Evolutionary conservation across 805 yeast genomes (phyloP).

Genomic region (Kazachstania taianensis): DNA sequence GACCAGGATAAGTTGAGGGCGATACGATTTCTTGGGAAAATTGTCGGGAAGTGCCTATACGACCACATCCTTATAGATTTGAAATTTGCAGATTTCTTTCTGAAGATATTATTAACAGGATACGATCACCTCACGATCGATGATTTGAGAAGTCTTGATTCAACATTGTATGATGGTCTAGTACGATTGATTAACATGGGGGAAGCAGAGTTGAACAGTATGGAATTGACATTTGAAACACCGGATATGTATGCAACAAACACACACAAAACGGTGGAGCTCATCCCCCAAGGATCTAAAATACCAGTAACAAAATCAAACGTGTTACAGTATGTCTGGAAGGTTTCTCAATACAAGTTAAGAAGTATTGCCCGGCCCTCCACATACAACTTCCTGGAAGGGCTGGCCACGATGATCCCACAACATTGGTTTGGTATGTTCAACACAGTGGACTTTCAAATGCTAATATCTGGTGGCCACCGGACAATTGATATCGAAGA

Average conservation of each 20-base stretch:
- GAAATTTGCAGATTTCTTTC: constrained; percentile 76
- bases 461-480: constrained; percentile 72
- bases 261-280: constrained; percentile 38
- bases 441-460: constrained; percentile 73
- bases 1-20: constrained; percentile 26
- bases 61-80: constrained; percentile 75
- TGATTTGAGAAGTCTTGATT: constrained; percentile 65
- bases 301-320: constrained; percentile 51
- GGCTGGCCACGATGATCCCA: constrained; percentile 57
- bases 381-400: constrained; percentile 35
- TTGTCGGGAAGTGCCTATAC: constrained; percentile 82
- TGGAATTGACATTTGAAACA: constrained; percentile 57
- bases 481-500: constrained; percentile 63
- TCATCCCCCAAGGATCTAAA: constrained; percentile 50
- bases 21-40: constrained; percentile 61
- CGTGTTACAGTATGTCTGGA: constrained; percentile 62
- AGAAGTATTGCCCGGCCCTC: constrained; percentile 28
- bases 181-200: constrained; percentile 49
- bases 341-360: constrained; percentile 68
- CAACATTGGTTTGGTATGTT: constrained; percentile 77
- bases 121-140: constrained; percentile 45
- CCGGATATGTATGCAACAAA: constrained; percentile 39
- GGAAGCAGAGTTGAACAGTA: constrained; percentile 42
- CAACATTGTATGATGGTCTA: constrained; percentile 52
- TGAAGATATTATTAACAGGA: constrained; percentile 53